phyloP scores from a whole-genome alignment of 345 rosid genomes.

The Linum trigynum region DNA sequence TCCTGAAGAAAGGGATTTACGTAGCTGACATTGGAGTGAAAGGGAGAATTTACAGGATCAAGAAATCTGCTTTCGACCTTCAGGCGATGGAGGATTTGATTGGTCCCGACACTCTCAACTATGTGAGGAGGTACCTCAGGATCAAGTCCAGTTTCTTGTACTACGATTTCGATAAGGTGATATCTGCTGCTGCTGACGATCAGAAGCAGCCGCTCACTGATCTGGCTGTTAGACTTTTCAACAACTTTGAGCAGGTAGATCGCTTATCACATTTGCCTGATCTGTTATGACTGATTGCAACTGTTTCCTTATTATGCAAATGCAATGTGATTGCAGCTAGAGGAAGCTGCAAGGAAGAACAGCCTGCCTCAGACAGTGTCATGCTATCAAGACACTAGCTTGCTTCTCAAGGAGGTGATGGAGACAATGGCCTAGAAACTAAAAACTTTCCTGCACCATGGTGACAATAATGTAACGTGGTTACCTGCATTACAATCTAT shows the following conservation, averaged over 20 bases:
- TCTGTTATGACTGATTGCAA: background rate
- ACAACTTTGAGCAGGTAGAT: constrained; percentile 64
- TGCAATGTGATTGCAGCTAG: constrained; percentile 38
- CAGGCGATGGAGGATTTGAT: constrained; percentile 80
- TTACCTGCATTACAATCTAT: background rate
- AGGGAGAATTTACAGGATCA: constrained; percentile 55
- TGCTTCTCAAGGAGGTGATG: constrained; percentile 67
- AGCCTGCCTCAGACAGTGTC: constrained; percentile 46
- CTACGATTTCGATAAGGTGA: constrained; percentile 70
- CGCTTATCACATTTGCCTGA: background rate
- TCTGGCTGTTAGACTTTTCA: constrained; percentile 74
- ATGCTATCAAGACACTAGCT: constrained; percentile 39
- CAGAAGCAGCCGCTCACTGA: constrained; percentile 63
- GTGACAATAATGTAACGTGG: no score
- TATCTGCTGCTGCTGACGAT: constrained; percentile 48
- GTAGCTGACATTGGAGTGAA: constrained; percentile 51
- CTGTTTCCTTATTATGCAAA: background rate
- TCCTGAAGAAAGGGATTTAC: constrained; percentile 54
- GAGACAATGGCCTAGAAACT: constrained; percentile 38
- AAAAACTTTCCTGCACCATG: background rate
- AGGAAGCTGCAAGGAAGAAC: constrained; percentile 50
- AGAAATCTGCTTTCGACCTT: constrained; percentile 66
- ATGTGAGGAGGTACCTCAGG: constrained; percentile 67
- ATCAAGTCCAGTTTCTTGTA: constrained; percentile 68
- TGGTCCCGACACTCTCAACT: constrained; percentile 62